Conservation (phyloP, 768 basidiomycete genomes). For the Tulasnella sp. region DNA sequence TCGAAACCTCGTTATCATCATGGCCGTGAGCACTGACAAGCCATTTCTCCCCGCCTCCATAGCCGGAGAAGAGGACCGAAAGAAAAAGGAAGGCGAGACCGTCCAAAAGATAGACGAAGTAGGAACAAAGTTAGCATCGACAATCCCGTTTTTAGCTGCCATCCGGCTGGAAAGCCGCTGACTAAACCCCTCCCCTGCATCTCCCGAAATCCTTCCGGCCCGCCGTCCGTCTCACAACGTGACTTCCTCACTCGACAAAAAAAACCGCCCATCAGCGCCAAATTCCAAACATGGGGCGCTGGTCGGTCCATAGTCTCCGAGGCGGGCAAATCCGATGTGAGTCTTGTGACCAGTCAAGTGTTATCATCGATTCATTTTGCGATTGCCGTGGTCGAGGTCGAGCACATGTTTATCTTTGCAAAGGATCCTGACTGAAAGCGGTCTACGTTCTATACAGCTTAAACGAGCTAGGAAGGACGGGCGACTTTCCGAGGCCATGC, state of each 20-base stretch:
- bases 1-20: too few species aligned
- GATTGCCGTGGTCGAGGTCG: background rate
- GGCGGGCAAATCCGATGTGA: slow-evolving; percentile 63
- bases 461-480: slow-evolving; percentile 72
- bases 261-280: slow-evolving; percentile 37
- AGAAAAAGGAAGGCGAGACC: slow-evolving; percentile 49
- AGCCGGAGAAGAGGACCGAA: slow-evolving; percentile 57
- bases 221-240: too few species aligned
- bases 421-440: background rate
- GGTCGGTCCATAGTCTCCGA: slow-evolving; percentile 57
- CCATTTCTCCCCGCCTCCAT: background rate
- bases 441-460: slow-evolving; percentile 39
- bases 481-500: slow-evolving; percentile 63
- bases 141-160: background rate
- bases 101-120: slow-evolving; percentile 53
- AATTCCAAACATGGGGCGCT: slow-evolving; percentile 79
- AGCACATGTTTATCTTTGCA: background rate
- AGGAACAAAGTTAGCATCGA: slow-evolving; percentile 50
- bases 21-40: too few species aligned
- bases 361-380: background rate
- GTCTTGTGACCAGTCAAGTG: slow-evolving; percentile 18
- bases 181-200: background rate
- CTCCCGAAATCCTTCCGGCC: too few species aligned
- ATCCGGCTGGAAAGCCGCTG: background rate
- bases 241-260: too few species aligned